Evolutionary conservation across 257 asterid species (phyloP).

Genomic region (Schizonepeta tenuifolia): DNA sequence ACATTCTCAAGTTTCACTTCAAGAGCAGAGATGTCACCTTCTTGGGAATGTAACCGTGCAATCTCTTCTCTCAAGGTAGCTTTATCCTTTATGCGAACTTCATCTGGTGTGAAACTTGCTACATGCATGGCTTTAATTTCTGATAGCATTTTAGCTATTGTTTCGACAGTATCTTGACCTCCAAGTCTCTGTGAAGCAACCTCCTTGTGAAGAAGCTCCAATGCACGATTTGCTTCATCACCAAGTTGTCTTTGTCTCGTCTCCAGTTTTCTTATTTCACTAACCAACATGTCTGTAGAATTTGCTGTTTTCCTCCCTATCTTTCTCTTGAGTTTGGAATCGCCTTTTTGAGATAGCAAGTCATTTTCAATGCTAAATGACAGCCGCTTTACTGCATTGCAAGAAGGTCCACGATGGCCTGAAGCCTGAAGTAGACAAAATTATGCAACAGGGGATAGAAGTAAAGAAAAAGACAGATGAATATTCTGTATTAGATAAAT

Average conservation of each 20-base stretch:
- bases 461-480: neutral
- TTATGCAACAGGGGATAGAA: slow-evolving; percentile 5
- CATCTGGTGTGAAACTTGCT: slow-evolving; percentile 52
- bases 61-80: slow-evolving; percentile 86
- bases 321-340: slow-evolving; percentile 47
- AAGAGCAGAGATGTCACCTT: slow-evolving; percentile 59
- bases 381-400: slow-evolving; percentile 75
- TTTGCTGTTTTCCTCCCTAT: slow-evolving; percentile 49
- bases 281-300: slow-evolving; percentile 64
- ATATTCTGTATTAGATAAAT: slow-evolving; percentile 7
- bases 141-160: slow-evolving; percentile 76
- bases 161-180: slow-evolving; percentile 62
- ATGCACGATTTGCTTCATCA: slow-evolving; percentile 89
- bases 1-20: slow-evolving; percentile 88
- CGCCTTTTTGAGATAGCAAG: slow-evolving; percentile 38
- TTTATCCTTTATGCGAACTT: slow-evolving; percentile 56
- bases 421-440: slow-evolving; percentile 59
- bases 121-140: slow-evolving; percentile 81
- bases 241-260: slow-evolving; percentile 91
- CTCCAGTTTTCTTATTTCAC: slow-evolving; percentile 88
- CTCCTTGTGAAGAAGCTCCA: slow-evolving; percentile 93
- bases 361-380: slow-evolving; percentile 55
- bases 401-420: slow-evolving; percentile 66
- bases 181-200: slow-evolving; percentile 80
- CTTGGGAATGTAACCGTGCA: slow-evolving; percentile 78